Evolutionary conservation across 495 filamentous ascomycete genomes (phyloP).

Genomic region (Penicillium maclennaniae): DNA sequence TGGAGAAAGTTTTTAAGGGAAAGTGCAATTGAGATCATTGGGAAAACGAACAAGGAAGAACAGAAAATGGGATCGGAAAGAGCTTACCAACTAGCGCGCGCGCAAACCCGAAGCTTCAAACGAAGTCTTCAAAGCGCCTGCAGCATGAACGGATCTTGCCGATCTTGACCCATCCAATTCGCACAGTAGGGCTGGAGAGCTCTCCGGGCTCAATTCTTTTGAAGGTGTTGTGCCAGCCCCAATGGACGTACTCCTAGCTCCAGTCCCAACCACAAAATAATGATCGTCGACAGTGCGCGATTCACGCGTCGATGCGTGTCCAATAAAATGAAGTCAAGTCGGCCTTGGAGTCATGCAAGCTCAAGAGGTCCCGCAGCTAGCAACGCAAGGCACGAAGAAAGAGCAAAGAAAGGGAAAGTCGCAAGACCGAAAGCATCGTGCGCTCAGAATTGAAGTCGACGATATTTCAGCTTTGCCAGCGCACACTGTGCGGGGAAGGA

Average conservation of each 20-base stretch:
- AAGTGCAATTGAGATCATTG: background rate
- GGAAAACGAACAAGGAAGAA: background rate
- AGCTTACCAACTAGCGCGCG: slow-evolving; percentile 33
- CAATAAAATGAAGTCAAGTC: background rate
- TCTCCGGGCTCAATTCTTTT: background rate
- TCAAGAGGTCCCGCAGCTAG: slow-evolving; percentile 14
- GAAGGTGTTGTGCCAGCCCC: background rate
- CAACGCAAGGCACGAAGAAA: slow-evolving; percentile 29
- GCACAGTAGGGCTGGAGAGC: background rate
- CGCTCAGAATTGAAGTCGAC: slow-evolving; percentile 2
- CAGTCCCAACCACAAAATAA: background rate
- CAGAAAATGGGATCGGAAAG: background rate
- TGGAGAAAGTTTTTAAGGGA: background rate
- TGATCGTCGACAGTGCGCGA: background rate
- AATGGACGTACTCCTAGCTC: background rate
- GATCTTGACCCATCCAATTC: background rate
- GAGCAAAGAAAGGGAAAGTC: slow-evolving; percentile 20
- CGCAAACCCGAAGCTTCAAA: slow-evolving; percentile 30
- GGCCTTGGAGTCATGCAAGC: background rate
- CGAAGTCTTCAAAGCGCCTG: slow-evolving; percentile 26
- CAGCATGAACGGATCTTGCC: slow-evolving; percentile 18
- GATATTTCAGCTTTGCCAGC: slow-evolving; percentile 14
- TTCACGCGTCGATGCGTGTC: background rate
- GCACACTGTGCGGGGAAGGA: slow-evolving; percentile 5
- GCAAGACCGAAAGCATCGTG: slow-evolving; percentile 36